Evolutionary conservation across 2,329 filamentous ascomycete species (phyloP).

Genomic region (Drechslera avenae): DNA sequence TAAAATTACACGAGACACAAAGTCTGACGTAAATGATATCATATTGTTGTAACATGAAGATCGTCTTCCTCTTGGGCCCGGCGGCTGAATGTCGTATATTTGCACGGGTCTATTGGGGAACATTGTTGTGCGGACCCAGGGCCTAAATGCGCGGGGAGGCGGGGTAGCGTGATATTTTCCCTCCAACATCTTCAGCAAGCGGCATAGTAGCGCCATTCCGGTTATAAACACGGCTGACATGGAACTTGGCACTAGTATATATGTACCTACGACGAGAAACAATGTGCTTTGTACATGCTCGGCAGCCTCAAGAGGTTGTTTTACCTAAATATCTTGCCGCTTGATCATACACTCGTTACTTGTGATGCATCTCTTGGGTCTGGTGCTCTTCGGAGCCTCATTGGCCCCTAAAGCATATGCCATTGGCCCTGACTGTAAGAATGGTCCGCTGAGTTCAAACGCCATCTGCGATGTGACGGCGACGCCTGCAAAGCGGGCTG

Average conservation of each 20-base stretch:
- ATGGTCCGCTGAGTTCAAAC: slow-evolving; percentile 56
- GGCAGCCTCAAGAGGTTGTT: neutral
- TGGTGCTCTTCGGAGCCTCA: slow-evolving; percentile 5
- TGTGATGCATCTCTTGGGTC: slow-evolving; percentile 8
- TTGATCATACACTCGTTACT: neutral
- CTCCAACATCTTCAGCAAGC: neutral
- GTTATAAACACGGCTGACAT: neutral
- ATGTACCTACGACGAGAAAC: neutral
- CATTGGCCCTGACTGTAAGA: slow-evolving; percentile 54
- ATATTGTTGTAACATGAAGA: neutral
- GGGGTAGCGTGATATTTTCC: slow-evolving; percentile 2
- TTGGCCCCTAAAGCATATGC: slow-evolving; percentile 6
- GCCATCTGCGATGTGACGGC: slow-evolving; percentile 56
- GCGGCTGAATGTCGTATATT: slow-evolving; percentile 18
- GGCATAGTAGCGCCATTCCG: neutral
- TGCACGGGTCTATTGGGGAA: slow-evolving; percentile 5
- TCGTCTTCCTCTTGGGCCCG: slow-evolving; percentile 5
- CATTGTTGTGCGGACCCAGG: slow-evolving; percentile 4
- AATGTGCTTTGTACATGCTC: neutral
- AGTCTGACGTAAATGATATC: neutral
- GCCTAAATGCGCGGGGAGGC: slow-evolving; percentile 8
- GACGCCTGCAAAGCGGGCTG: slow-evolving; percentile 49
- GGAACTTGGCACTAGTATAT: neutral
- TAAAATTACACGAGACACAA: neutral
- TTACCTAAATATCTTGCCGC: neutral